Conservation (phyloP, 192 early-diverging fungal species). For the Linnemannia zychae region DNA sequence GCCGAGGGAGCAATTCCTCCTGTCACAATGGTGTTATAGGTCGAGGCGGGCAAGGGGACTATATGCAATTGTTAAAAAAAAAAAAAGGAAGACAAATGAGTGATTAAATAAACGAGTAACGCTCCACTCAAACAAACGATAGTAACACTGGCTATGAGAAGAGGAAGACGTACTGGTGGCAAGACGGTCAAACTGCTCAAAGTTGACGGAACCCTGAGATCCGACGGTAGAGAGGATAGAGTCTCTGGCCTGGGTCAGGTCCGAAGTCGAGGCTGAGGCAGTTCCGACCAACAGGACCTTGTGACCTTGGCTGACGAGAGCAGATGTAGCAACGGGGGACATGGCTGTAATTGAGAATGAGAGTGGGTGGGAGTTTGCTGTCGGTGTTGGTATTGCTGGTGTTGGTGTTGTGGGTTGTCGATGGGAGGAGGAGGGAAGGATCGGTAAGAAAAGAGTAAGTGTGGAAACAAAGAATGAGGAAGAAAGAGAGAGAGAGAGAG, state of each 20-base stretch:
- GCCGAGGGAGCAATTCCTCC: conserved; percentile 66
- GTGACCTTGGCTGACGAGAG: conserved; percentile 61
- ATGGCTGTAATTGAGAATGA: conserved; percentile 11
- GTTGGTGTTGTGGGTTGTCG: background rate
- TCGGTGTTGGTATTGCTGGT: background rate
- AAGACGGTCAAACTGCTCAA: conserved; percentile 90
- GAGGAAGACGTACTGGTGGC: conserved; percentile 58
- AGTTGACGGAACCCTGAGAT: conserved; percentile 71
- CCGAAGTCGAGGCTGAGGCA: conserved; percentile 52
- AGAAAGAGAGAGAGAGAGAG: too few species aligned
- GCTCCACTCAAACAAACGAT: background rate
- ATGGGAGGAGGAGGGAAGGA: background rate
- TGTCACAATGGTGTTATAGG: conserved; percentile 74
- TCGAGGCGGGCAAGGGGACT: conserved; percentile 67
- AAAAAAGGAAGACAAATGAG: conserved; percentile 60
- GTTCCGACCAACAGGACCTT: conserved; percentile 63
- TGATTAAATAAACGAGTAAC: background rate
- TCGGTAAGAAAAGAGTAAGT: background rate
- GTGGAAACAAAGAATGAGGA: background rate
- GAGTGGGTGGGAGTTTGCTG: background rate
- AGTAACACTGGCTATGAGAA: background rate
- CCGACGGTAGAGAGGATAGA: conserved; percentile 61
- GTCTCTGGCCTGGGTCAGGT: conserved; percentile 61
- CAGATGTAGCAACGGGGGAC: conserved; percentile 36
- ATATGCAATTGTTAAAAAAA: too few species aligned